These are phyloP conservation scores for Paramyrothecium roridum DNA, from an alignment of 2,329 filamentous ascomycete genomes.

Conservation along the genomic window DNA sequence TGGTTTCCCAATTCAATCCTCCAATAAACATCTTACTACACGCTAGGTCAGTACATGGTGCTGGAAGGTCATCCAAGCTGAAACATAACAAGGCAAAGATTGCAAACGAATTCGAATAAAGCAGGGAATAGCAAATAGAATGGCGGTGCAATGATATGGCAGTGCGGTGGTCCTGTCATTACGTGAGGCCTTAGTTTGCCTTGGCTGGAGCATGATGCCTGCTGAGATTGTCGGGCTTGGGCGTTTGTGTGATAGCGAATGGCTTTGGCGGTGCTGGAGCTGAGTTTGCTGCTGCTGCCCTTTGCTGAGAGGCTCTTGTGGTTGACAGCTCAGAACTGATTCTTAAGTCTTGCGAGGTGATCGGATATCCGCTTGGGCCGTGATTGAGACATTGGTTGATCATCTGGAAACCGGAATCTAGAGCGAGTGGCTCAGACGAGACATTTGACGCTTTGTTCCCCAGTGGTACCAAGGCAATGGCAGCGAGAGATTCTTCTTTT, in stretches of 20 bases:
- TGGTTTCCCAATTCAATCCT: slow-evolving; percentile 98
- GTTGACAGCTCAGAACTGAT: too few species aligned
- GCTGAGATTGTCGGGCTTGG: too few species aligned
- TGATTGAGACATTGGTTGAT: slow-evolving; percentile 1
- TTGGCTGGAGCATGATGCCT: too few species aligned
- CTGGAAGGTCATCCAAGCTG: not conserved
- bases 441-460: not conserved
- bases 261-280: too few species aligned
- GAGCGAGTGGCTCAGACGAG: not conserved
- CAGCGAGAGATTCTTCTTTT: slow-evolving; percentile 36
- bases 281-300: too few species aligned
- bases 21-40: slow-evolving; percentile 99
- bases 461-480: slow-evolving; percentile 29
- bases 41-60: not conserved
- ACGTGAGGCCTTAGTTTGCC: too few species aligned
- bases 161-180: too few species aligned
- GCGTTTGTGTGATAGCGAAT: too few species aligned
- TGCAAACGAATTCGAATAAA: not conserved
- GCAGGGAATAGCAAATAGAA: not conserved
- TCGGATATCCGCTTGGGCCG: not conserved
- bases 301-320: too few species aligned
- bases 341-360: not conserved
- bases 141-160: too few species aligned
- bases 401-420: slow-evolving; percentile 3
- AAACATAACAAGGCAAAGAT: not conserved